Evolutionary conservation across 371 early-diverging fungal species (phyloP), one percentile per base, ranked within the genome.

Genomic region (Mortierella polycephala): DNA sequence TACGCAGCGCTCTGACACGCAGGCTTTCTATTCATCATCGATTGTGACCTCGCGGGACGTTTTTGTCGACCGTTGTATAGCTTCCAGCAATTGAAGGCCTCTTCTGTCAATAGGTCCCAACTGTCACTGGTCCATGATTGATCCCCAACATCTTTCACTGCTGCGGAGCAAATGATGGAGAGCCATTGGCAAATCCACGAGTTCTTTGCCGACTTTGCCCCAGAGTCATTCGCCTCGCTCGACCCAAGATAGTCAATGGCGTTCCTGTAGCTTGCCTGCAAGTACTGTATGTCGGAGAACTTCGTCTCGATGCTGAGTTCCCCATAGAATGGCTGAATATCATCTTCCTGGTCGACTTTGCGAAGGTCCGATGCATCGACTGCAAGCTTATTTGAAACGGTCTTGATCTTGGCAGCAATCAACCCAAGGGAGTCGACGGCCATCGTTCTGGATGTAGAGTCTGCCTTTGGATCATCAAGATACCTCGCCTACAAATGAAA

Each of bases 361-460:
- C 21, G 2, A 8, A 54, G 30, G 14, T 61, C 63, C 0, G 51
- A 14, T 7, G 57, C 45, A 14, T 52, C 46, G 12, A 45, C 49
- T 1, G 44, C 47, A 6, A 75, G 54, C 14, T 41, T 21, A 14
- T 66, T 57, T 14, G 71, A 57, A 7, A 83, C 72, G 0, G 66
- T 64, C 58, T 87, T 87, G 51, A 91, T 84, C 55, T 77, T 84
- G 10, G 89, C 82, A 2, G 89, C 87, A 44, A 94, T 86, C 7
- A 74, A 83, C 0, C 95, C 96, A 1, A 94, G 81, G 80, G 88
- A 90, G 47, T 96, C 95, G 6, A 96, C 85, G 6, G 95, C 94
- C 64, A 96, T 71, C 0, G 85, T 74, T 57, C 89, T 89, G 7
- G 91, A 68, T n/a, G 83, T 81, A 2, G 82, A 71, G 56, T 93